phyloP scores from a whole-genome alignment of 164 flowering plant genomes.

The Magnolia kwangsiensis region DNA sequence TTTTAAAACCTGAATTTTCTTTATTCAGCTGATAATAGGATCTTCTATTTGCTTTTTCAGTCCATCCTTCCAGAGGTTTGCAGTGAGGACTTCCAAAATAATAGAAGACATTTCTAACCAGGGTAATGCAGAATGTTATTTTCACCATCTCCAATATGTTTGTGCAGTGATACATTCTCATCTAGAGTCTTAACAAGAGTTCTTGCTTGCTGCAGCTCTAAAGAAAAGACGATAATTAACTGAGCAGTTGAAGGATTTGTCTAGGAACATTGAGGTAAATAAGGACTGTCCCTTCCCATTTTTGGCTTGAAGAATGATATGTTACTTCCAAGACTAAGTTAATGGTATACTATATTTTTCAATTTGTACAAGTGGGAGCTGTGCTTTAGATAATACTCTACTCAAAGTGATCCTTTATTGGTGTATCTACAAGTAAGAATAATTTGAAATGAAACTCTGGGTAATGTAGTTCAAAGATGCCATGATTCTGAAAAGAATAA shows the following conservation, averaged over 20 bases:
- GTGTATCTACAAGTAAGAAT: no score
- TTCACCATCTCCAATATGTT: neutral
- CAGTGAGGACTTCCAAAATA: constrained; percentile 75
- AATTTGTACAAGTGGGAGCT: neutral
- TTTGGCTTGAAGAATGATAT: no score
- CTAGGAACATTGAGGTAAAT: constrained; percentile 41
- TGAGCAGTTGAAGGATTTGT: constrained; percentile 56
- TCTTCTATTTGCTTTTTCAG: constrained; percentile 25
- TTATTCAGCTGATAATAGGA: neutral
- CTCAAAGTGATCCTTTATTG: no score
- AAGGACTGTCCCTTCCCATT: neutral
- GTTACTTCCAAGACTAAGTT: neutral
- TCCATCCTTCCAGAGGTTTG: constrained; percentile 82
- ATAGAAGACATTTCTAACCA: constrained; percentile 43
- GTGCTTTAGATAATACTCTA: no score
- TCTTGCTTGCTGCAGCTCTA: constrained; percentile 35
- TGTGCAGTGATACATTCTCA: neutral
- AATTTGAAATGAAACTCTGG: no score
- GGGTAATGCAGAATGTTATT: constrained; percentile 25
- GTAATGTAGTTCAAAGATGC: no score
- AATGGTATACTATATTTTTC: neutral
- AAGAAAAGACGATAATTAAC: constrained; percentile 45
- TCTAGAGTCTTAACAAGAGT: neutral
- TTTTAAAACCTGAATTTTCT: neutral
- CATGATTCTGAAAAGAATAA: no score